Evolutionary conservation across 2,329 filamentous ascomycete genomes (phyloP).

Genomic region (Ambrosiella cleistominuta): DNA sequence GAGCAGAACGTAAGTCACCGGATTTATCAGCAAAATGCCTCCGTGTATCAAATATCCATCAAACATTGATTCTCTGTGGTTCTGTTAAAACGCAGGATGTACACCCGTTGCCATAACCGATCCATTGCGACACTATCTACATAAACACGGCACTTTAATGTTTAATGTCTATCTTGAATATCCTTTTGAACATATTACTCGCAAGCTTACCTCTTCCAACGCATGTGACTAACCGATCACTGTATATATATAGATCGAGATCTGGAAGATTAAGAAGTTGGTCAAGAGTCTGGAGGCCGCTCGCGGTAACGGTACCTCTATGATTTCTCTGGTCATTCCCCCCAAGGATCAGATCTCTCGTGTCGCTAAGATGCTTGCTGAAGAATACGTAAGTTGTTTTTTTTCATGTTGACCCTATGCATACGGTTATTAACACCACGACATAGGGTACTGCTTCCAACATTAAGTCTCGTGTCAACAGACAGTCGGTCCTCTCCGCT

Average conservation of each 20-base stretch:
- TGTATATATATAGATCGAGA: slow-evolving; percentile 38
- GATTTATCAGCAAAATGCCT: background rate
- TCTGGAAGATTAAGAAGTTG: slow-evolving; percentile 98
- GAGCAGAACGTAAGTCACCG: slow-evolving; percentile 68
- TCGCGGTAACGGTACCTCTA: slow-evolving; percentile 94
- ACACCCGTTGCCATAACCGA: no score
- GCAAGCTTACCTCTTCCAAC: background rate
- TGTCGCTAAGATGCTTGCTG: slow-evolving; percentile 97
- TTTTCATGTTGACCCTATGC: background rate
- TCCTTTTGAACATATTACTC: background rate
- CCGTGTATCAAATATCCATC: background rate
- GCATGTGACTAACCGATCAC: background rate
- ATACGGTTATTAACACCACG: background rate
- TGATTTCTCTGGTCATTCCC: slow-evolving; percentile 98
- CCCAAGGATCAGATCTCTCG: slow-evolving; percentile 97
- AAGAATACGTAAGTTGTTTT: slow-evolving; percentile 70
- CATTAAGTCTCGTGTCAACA: slow-evolving; percentile 98
- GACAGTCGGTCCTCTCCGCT: slow-evolving; percentile 90
- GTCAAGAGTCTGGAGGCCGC: slow-evolving; percentile 97
- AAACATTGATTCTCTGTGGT: no score
- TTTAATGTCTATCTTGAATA: no score
- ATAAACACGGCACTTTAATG: no score
- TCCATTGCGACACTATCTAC: no score
- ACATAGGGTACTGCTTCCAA: slow-evolving; percentile 85
- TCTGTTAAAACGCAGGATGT: no score